phyloP scores from a whole-genome alignment of 202 grass and related monocot species.

The Tripidium arundinaceum region DNA sequence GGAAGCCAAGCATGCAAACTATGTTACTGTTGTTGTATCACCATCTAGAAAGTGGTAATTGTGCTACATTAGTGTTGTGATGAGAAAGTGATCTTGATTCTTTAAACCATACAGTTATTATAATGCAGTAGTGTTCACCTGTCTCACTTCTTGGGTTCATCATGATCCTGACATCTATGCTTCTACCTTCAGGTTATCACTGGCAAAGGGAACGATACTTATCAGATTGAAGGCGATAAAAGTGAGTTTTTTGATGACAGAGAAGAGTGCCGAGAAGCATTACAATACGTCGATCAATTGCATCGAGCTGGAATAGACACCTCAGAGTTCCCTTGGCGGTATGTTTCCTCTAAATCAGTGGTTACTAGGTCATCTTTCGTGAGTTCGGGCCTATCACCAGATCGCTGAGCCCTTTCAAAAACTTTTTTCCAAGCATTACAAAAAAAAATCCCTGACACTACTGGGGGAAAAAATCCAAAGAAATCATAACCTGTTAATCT shows the following conservation, averaged over 20 bases:
- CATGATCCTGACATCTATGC: conserved; percentile 17
- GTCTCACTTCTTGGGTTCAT: background rate
- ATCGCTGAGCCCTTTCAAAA: background rate
- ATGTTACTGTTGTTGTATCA: background rate
- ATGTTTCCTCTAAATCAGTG: conserved; percentile 25
- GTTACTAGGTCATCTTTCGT: background rate
- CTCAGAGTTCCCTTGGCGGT: conserved; percentile 97
- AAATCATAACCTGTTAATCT: background rate
- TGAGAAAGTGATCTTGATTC: conserved; percentile 13
- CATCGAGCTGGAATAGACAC: conserved; percentile 96
- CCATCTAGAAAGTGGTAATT: background rate
- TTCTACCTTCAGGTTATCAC: conserved; percentile 71
- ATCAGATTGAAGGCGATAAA: conserved; percentile 87
- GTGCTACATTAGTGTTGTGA: conserved; percentile 1
- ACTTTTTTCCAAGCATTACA: background rate
- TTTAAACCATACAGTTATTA: background rate
- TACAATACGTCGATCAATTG: conserved; percentile 84
- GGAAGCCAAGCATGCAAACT: background rate
- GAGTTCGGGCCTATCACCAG: background rate
- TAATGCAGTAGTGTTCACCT: background rate
- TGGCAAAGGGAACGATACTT: conserved; percentile 78
- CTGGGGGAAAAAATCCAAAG: background rate
- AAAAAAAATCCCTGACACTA: background rate
- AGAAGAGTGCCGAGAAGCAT: conserved; percentile 95
- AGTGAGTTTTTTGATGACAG: conserved; percentile 92